Evolutionary conservation across 805 yeast genomes (phyloP), one percentile per base, ranked within the genome.

Genomic region (Yarrowia sp.): DNA sequence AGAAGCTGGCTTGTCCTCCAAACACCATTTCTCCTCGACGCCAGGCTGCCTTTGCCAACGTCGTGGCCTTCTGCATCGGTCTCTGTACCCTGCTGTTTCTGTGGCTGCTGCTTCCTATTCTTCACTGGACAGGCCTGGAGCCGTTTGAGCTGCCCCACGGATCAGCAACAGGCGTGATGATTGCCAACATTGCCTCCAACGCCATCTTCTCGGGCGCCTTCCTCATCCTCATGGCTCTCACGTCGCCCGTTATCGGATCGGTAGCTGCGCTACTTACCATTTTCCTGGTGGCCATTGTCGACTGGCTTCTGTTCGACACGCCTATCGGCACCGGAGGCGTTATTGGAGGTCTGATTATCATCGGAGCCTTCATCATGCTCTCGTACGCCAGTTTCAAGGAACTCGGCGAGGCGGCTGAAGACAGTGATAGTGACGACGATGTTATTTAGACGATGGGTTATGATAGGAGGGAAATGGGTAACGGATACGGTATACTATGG

Each of bases 1-100:
- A 92, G 79, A 85, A 85, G 71, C 80, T 83, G 70, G 83, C 87
- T 14, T 91, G 97, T 75, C 90, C 94, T 12, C 93, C 96, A 0
- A 85, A 85, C 68, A 77, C 80, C n/a, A 87, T 86, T 6, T 78
- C 84, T 0, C 83, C 90, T 0, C 83, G 88, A 72, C 83, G 92
- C 72, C 93, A 91, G 73, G 88, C 91, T 68, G 84, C 92, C 1
- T 92, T 91, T 77, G 90, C 97, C 17, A 90, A 89, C 74, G 88
- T 89, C 64, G 82, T 88, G 34, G 92, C 91, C 81, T 84, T 89
- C 0, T 72, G 85, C 33, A 80, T 91, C 66, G 97, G 97, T 0
- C 42, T 83, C 3, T 81, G 80, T 70, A 88, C 93, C 0, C 72
- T 84, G 38, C 15, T 79, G 0, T 71, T 86, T 2, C 78, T 91